A percentile compares a stretch with the other conserved stretches of the same genome.
These are phyloP conservation scores for Cyclotella cryptica DNA, from an alignment of 108 stramenopile genomes.

Conservation along the genomic window DNA sequence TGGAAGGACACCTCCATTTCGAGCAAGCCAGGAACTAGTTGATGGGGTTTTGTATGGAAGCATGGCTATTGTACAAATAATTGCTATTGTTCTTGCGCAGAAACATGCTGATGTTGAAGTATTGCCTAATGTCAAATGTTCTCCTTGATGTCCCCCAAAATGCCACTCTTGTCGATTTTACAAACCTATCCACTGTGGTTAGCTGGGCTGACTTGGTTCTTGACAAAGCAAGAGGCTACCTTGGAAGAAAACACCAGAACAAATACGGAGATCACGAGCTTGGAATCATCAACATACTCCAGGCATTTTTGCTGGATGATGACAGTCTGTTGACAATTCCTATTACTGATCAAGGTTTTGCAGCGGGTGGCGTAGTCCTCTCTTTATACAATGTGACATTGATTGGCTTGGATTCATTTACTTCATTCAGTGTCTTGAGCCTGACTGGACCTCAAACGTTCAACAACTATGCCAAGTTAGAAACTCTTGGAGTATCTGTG, in stretches of 20 bases:
- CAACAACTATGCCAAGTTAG: conserved; percentile 52
- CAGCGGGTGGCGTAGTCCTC: conserved; percentile 45
- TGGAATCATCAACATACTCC: conserved; percentile 55
- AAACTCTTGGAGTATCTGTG: conserved; percentile 48
- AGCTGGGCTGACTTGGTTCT: conserved; percentile 58
- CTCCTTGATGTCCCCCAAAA: conserved; percentile 33
- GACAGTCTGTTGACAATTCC: conserved; percentile 52
- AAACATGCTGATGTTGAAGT: conserved; percentile 36
- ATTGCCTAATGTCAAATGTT: conserved; percentile 12
- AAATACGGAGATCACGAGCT: conserved; percentile 34
- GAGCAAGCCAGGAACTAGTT: conserved; percentile 38
- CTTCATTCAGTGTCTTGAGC: conserved; percentile 53
- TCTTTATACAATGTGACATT: conserved; percentile 55
- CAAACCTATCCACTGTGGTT: conserved; percentile 54
- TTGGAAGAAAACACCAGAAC: conserved; percentile 41
- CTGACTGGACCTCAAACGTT: conserved; percentile 56
- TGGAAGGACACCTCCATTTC: conserved; percentile 11
- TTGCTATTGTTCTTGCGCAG: conserved; percentile 43
- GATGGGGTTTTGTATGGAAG: conserved; percentile 45
- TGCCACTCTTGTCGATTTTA: conserved; percentile 65
- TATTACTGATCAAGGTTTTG: conserved; percentile 54
- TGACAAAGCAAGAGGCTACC: conserved; percentile 46
- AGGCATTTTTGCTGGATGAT: conserved; percentile 53
- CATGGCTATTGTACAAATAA: conserved; percentile 42
- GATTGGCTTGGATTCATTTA: conserved; percentile 65